A percentile compares a stretch with the other conserved stretches of the same genome.
These are phyloP conservation scores for Penicillium sp. DNA, from an alignment of 2,329 filamentous ascomycete genomes.

Conservation along the genomic window DNA sequence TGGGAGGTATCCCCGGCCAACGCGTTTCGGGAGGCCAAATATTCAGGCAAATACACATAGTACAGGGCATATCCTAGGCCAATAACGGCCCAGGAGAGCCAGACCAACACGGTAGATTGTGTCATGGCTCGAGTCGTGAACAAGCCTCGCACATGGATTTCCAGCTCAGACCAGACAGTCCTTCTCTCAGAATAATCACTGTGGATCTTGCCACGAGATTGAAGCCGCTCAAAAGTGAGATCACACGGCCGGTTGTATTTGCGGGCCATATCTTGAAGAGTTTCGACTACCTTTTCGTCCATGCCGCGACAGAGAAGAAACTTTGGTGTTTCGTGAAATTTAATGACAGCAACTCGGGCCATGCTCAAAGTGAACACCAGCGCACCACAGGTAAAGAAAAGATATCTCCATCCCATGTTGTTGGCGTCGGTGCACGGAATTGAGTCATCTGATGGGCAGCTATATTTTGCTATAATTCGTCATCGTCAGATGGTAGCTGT, in stretches of 20 bases:
- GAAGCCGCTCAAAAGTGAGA: slow-evolving; percentile 46
- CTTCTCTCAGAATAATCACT: slow-evolving; percentile 28
- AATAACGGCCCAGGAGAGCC: slow-evolving; percentile 63
- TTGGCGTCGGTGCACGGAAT: slow-evolving; percentile 12
- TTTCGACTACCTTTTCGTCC: slow-evolving; percentile 11
- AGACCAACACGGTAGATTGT: slow-evolving; percentile 58
- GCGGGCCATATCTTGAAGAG: slow-evolving; percentile 11
- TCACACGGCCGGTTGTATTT: slow-evolving; percentile 49
- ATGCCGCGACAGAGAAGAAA: slow-evolving; percentile 13
- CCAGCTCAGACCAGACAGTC: slow-evolving; percentile 36
- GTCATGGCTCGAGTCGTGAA: slow-evolving; percentile 56
- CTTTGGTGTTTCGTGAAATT: slow-evolving; percentile 14
- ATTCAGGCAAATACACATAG: slow-evolving; percentile 63
- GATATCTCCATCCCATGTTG: slow-evolving; percentile 16
- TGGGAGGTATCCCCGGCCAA: slow-evolving; percentile 47
- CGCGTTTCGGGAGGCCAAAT: slow-evolving; percentile 55
- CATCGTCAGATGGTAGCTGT: too few species aligned
- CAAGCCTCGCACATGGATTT: slow-evolving; percentile 56
- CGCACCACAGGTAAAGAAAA: slow-evolving; percentile 12
- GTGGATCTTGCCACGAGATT: slow-evolving; percentile 39
- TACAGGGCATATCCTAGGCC: slow-evolving; percentile 68
- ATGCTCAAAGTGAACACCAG: slow-evolving; percentile 12
- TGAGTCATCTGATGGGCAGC: slow-evolving; percentile 9
- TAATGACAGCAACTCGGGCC: slow-evolving; percentile 12
- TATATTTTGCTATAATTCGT: slow-evolving; percentile 8